phyloP scores from a whole-genome alignment of 257 asterid genomes.

The Przewalskia tangutica region DNA sequence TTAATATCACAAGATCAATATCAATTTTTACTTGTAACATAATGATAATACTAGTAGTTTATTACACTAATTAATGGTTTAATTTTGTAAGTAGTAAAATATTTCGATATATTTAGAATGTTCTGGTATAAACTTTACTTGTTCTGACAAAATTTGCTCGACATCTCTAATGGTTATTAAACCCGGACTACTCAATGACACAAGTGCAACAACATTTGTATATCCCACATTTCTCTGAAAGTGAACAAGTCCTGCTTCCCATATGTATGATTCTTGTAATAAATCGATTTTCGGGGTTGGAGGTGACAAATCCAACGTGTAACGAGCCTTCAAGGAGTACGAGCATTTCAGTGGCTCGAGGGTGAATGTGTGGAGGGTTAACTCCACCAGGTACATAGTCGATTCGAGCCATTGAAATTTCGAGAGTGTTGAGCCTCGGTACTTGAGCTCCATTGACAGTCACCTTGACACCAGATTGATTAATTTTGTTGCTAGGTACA shows the following conservation, averaged over 20 bases:
- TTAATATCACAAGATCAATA: too few species aligned
- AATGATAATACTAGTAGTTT: not conserved
- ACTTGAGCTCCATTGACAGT: not conserved
- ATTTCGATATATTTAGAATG: not conserved
- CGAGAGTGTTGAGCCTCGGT: slow-evolving; percentile 16
- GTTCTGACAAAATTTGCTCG: not conserved
- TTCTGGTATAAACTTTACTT: not conserved
- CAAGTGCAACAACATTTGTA: not conserved
- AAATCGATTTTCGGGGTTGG: too few species aligned
- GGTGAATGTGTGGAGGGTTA: not conserved
- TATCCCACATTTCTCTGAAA: not conserved
- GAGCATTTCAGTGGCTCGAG: not conserved
- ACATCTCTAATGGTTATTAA: not conserved
- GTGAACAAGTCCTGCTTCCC: not conserved
- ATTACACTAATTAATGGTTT: not conserved
- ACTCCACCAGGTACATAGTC: slow-evolving; percentile 1
- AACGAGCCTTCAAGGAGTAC: not conserved
- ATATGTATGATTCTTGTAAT: too few species aligned
- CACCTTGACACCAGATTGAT: slow-evolving; percentile 3
- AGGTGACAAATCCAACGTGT: not conserved
- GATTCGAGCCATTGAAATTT: slow-evolving; percentile 13
- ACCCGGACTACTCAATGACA: not conserved
- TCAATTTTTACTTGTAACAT: not conserved
- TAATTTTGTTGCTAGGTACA: slow-evolving; percentile 19
- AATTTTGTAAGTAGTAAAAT: not conserved